A percentile compares a stretch with the other conserved stretches of the same genome.
These are phyloP conservation scores for Cercospora sp. DNA, from an alignment of 2,329 filamentous ascomycete species.

Conservation along the genomic window DNA sequence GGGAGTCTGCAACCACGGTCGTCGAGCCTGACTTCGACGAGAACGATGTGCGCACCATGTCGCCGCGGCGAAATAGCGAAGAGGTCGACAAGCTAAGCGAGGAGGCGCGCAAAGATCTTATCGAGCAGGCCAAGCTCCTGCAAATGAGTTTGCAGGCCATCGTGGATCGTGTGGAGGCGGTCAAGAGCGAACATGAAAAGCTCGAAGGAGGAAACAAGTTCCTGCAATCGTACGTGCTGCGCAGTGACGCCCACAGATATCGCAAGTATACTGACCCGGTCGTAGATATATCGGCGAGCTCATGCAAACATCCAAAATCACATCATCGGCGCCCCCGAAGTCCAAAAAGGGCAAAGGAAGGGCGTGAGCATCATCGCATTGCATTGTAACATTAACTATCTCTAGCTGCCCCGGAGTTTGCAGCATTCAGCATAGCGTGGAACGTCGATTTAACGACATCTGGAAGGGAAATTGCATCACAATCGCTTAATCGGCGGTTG, in stretches of 20 bases:
- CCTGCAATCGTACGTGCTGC: constrained; percentile 62
- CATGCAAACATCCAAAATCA: constrained; percentile 71
- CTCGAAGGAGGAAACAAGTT: constrained; percentile 97
- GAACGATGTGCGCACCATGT: constrained; percentile 91
- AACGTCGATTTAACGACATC: constrained; percentile 18
- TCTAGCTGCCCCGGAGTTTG: constrained; percentile 9
- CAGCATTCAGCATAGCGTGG: constrained; percentile 28
- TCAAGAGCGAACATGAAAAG: constrained; percentile 93
- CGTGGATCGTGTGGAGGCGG: constrained; percentile 90
- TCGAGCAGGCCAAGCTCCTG: constrained; percentile 78
- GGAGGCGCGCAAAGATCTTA: constrained; percentile 68
- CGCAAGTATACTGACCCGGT: constrained; percentile 17
- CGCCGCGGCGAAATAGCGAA: constrained; percentile 83
- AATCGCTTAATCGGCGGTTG: constrained; percentile 21
- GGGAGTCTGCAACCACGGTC: constrained; percentile 57
- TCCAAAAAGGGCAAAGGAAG: constrained; percentile 43
- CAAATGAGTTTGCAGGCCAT: constrained; percentile 88
- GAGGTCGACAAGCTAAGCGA: constrained; percentile 85
- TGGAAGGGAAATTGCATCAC: constrained; percentile 16
- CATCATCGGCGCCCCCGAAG: constrained; percentile 54
- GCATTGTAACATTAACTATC: constrained; percentile 21
- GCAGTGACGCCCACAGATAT: background rate
- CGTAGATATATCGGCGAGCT: constrained; percentile 95
- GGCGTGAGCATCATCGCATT: constrained; percentile 12
- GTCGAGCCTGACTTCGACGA: constrained; percentile 69